Conservation (phyloP, 225 moss, liverwort and hornwort species). For the Pleurozium schreberi region DNA sequence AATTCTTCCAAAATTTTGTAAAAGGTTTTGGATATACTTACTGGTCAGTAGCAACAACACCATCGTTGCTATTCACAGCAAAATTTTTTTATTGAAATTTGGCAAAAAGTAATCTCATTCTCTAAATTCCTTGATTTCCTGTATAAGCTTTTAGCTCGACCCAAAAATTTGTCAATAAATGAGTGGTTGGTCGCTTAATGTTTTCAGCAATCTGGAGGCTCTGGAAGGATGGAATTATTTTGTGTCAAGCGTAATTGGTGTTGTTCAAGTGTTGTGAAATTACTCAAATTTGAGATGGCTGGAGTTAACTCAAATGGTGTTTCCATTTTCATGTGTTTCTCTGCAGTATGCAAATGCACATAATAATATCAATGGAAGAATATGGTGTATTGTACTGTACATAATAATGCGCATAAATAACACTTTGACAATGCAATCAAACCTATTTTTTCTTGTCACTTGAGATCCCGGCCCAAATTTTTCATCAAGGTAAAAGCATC, state of each 20-base stretch:
- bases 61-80: not conserved
- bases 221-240: not conserved
- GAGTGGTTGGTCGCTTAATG: not conserved
- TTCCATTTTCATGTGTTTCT: too few relatives aligned
- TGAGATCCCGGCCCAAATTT: not conserved
- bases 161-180: not conserved
- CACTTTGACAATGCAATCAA: not conserved
- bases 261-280: not conserved
- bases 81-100: not conserved
- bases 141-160: not conserved
- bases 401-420: not conserved
- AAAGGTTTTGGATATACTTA: not conserved
- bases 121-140: not conserved
- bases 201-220: not conserved
- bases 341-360: too few relatives aligned
- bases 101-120: not conserved
- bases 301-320: too few relatives aligned
- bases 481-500: not conserved
- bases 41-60: not conserved
- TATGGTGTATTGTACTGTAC: not conserved
- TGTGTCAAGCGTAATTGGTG: not conserved
- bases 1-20: not conserved
- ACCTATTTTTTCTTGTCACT: not conserved
- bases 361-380: not conserved
- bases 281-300: too few relatives aligned